Conservation (phyloP, 2,329 filamentous ascomycete genomes). For the Hymenoscyphus occultus region DNA sequence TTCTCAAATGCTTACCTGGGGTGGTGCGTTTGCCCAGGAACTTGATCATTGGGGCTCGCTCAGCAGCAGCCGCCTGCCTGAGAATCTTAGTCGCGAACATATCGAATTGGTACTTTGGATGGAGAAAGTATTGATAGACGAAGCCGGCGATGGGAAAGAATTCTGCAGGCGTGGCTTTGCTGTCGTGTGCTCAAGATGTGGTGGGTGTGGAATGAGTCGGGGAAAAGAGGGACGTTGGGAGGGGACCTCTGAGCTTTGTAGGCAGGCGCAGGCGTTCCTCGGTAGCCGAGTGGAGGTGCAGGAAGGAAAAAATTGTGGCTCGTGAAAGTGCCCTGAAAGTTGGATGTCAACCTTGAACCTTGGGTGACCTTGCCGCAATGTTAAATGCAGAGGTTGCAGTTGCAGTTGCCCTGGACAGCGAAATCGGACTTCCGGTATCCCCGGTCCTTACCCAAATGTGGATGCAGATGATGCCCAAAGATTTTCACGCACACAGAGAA, state of each 20-base stretch:
- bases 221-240: constrained; percentile 5
- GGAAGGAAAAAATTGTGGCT: constrained; percentile 17
- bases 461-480: constrained; percentile 2
- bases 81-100: constrained; percentile 41
- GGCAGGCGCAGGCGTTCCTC: constrained; percentile 2
- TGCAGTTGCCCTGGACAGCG: background rate
- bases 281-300: background rate
- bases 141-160: constrained; percentile 16
- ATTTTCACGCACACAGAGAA: background rate
- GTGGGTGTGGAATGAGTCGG: background rate
- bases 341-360: background rate
- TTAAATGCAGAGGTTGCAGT: no score
- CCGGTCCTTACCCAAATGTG: background rate
- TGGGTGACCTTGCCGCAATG: background rate
- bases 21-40: constrained; percentile 42
- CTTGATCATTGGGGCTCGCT: constrained; percentile 42
- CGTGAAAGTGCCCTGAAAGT: constrained; percentile 9
- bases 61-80: constrained; percentile 35
- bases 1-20: constrained; percentile 35
- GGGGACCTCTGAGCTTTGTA: constrained; percentile 9
- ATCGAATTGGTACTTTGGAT: constrained; percentile 19
- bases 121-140: constrained; percentile 10
- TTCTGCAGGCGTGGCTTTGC: constrained; percentile 19
- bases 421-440: background rate
- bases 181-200: constrained; percentile 7